Base-by-base conservation (phyloP, 1,284 basidiomycete species). In the Tremellales sp. region DNA sequence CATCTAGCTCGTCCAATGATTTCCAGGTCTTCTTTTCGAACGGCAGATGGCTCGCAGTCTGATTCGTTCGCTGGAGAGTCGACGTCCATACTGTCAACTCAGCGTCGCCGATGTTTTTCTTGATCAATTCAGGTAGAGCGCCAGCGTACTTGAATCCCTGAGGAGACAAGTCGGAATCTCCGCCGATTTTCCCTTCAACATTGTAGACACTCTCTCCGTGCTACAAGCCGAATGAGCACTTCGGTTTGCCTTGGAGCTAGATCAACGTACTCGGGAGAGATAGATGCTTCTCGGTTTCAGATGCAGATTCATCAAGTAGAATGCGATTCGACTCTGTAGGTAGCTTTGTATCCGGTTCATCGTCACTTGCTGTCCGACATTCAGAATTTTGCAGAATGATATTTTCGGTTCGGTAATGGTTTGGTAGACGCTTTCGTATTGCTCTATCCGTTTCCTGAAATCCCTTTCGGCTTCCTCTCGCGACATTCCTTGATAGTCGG, bases 121-220 rank as follows among this genome's bases (percentile, higher is more conserved):
- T 85, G 62, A 99, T 85, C 42, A 98, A 76, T 27, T 81, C 82
- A 1, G 95, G 95, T 13, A 99, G 77, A 1, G 91, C 87, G 21
- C 75, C 74, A 5, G 92, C 85, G 70, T 99, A 99, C 63, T 84
- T 75, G 77, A 85, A 79, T 1, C 95, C 95, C 41, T 85, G 81
- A 32, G 81, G 78, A 0, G 92, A 97, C 28, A 99, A 76, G 19
- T 83, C 74, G 1, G 93, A 87, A 67, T 99, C 95, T 10, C 95
- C 95, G 16, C 95, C 95, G 56, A 99, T 97, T 75, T 94, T 90
- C 24, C 94, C 94, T 61, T 91, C 85, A 4, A 98, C 84, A 65
- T 99, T 99, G 74, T 82, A 97, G 74, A 94, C 88, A 63, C 91
- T 95, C 74, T 99, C 95, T 12, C 95, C 95, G 65, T 99, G 95